Evolutionary conservation across 176 grass and related monocot species (phyloP).

Genomic region (Aegilops speltoides): DNA sequence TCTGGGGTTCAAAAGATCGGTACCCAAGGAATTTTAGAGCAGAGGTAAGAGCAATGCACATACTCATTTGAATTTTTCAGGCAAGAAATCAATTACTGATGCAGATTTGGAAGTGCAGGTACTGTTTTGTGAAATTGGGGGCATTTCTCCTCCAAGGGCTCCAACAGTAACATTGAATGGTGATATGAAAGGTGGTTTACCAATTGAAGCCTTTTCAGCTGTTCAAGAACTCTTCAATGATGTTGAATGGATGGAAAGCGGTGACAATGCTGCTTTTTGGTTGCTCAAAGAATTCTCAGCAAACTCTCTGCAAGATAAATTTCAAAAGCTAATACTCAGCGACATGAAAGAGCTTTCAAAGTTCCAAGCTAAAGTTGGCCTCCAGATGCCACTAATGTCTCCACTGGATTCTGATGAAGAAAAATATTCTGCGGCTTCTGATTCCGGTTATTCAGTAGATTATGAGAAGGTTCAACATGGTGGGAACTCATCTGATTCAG

Average conservation of each 20-base stretch:
- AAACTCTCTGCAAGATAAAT: conserved; percentile 82
- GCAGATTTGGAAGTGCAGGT: conserved; percentile 52
- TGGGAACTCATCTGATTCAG: conserved; percentile 48
- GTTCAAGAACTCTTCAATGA: conserved; percentile 97
- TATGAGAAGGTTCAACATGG: conserved; percentile 66
- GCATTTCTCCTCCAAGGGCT: conserved; percentile 70
- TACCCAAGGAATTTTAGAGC: conserved; percentile 88
- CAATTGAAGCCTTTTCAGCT: conserved; percentile 94
- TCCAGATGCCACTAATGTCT: conserved; percentile 69
- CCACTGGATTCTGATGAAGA: conserved; percentile 93
- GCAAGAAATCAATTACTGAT: conserved; percentile 17
- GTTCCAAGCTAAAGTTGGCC: conserved; percentile 67
- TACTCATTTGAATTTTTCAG: neutral
- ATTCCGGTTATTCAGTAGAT: conserved; percentile 73
- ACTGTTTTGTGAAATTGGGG: conserved; percentile 89
- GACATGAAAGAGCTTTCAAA: conserved; percentile 77
- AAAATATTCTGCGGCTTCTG: conserved; percentile 87
- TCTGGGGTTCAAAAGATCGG: conserved; percentile 84
- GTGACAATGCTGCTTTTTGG: conserved; percentile 85
- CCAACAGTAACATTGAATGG: conserved; percentile 78
- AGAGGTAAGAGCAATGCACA: conserved; percentile 57
- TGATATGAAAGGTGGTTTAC: conserved; percentile 91
- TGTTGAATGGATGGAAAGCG: conserved; percentile 86
- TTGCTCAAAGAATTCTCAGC: conserved; percentile 94
- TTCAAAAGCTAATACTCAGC: conserved; percentile 87